Evolutionary conservation across 345 rosid species (phyloP), one percentile per base, ranked within the genome.

Genomic region (Dovyalis caffra): DNA sequence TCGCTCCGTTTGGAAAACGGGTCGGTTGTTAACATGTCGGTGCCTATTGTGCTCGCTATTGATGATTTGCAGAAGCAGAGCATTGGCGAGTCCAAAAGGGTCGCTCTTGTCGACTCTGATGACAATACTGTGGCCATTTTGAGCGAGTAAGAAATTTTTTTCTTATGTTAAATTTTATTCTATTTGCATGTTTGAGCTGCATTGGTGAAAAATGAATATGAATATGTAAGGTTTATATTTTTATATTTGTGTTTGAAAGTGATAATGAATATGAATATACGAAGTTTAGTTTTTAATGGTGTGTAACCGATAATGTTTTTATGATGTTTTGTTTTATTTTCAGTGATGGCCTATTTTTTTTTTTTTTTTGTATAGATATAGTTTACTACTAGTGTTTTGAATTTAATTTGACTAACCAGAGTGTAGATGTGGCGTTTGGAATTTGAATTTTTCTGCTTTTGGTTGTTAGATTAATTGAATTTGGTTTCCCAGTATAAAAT

Each of bases 21-120:
- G 43, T 86, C 98, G 79, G 88, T 89, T 77, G 98, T 90, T 64
- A 95, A 95, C 82, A 95, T 95, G 99, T 95, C 99, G 15, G 94
- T 93, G 72, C 99, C 98, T 64, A 93, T 95, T 81, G 98, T 93
- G 38, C 88, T 93, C 75, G 93, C 91, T 6, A 85, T 91, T 32
- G 96, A 93, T 70, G 99, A 95, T 64, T 83, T 74, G 60, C 87
- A 87, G 79, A 93, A 91, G 87, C 87, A 82, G 14, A 74, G 76
- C 16, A 82, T 95, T 79, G 96, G 91, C 77, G 92, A 90, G 67
- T 88, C 92, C 70, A 76, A 68, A 3, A 76, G 83, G n/a, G 93
- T 93, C 71, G 93, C 95, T 2, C 99, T 95, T 66, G 84, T 93
- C 37, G 97, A 86, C 86, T 74, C 89, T 53, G 86, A 85, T 43